Base-by-base conservation (phyloP, 495 filamentous ascomycete genomes). In the Aspergillus ostianus region DNA sequence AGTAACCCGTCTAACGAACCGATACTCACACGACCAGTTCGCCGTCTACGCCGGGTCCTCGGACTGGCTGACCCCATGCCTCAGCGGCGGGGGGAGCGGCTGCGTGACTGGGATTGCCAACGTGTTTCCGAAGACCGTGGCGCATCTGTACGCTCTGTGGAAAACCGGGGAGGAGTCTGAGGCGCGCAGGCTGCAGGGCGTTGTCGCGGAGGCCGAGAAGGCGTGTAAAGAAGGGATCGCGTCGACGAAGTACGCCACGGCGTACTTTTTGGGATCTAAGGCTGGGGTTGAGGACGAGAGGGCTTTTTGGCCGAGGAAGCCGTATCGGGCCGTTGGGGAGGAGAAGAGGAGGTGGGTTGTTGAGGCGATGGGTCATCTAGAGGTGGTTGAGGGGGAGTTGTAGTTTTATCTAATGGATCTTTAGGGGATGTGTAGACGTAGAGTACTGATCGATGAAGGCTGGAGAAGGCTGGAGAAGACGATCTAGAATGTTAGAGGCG, bases 131-230 rank as follows among this genome's bases (percentile, higher is more conserved):
- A 81, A 88, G 55, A 77, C 83, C 56, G 74, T 88, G 6, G 74
- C 89, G 27, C 77, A 81, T 58, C 73, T 90, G n/a, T 79, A 90
- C 56, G 76, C 84, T 30, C 77, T 91, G 12, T 93, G 84, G 73
- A 73, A 77, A 51, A 72, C 75, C 19, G 90, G 89, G 20, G 80
- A 87, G 63, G 61, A 83, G 20, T 75, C 80, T 10, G 85, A 91
- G 66, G 90, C 90, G 0, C 75, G 82, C 66, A 82, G 80, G 59
- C 74, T 93, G 71, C 91, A 94, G 73, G 83, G 85, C 17, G 73
- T 90, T 47, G 81, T 93, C 7, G 87, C 90, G 15, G 73, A 85
- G 55, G 91, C 88, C 18, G 91, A 95, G 76, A 93, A 89, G 84
- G 84, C 85, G 5, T 88, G 87, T 53, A 94, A 93, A 67, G 84